Base-by-base conservation (phyloP, 805 yeast genomes). In the Spathaspora sp. region DNA sequence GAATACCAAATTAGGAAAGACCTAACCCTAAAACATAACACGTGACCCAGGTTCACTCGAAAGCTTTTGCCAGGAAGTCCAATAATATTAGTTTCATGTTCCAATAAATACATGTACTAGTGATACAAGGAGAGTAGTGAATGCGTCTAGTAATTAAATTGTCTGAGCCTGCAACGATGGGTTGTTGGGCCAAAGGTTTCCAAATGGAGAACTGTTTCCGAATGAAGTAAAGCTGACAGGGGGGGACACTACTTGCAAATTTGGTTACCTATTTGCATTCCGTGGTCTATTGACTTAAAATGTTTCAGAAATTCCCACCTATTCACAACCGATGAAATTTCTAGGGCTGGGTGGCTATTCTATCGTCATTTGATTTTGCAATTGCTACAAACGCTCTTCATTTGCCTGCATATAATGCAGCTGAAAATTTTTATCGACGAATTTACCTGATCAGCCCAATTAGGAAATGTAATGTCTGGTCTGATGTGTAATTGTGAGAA, bases 381-480 rank as follows among this genome's bases (percentile, higher is more conserved):
- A 35, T 35, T 35, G 3, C 14, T n/a, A 3, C 8, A n/a, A n/a
- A 11, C 16, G 7, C 40, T 16, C 18, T 35, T 35, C 40, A 35
- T n/a, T 32, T 32, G 5, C 40, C 40, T 35, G 40, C 17, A 35
- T 35, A 17, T 35, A 35, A 35, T 3, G 40, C 3, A 35, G 17
- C 29, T 10, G 43, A 23, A 42, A 42, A 14, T n/a, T 67, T 63
- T 60, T 63, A 66, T 67, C 72, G 60, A 60, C 56, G 55, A 50
- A 56, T 52, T 64, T 64, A 53, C 73, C 61, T 53, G 58, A 59
- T 59, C 60, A 49, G 59, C 68, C 68, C 72, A 59, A 66, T 59
- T 68, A 68, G 73, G 73, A 54, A 67, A 64, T 60, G 68, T 66
- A 67, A 64, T 49, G 19, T 47, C 59, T 49, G 49, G 49, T 46